Conservation (phyloP, 371 early-diverging fungal species). For the Syncephalastrum monosporum region DNA sequence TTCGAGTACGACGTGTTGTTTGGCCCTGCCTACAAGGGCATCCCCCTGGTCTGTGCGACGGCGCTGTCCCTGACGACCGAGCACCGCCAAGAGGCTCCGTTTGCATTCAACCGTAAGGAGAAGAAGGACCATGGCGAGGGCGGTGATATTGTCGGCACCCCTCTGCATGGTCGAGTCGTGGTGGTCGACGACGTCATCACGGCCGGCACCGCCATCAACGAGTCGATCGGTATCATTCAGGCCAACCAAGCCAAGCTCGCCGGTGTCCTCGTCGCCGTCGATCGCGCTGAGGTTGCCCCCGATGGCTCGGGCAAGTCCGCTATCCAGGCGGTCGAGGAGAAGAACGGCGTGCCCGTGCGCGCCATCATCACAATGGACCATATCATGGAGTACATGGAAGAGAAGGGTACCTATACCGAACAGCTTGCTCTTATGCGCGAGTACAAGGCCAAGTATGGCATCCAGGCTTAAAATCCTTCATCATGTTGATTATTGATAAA, state of each 20-base stretch:
- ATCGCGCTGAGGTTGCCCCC: slow-evolving; percentile 83
- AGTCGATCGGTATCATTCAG: slow-evolving; percentile 80
- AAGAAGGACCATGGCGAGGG: slow-evolving; percentile 98
- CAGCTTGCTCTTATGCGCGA: slow-evolving; percentile 64
- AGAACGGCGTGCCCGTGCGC: slow-evolving; percentile 75
- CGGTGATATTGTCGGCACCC: slow-evolving; percentile 89
- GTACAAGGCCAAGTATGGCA: slow-evolving; percentile 75
- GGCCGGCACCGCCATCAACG: slow-evolving; percentile 96
- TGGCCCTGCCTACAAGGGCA: slow-evolving; percentile 98
- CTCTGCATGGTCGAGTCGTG: slow-evolving; percentile 75
- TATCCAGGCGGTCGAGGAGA: slow-evolving; percentile 90
- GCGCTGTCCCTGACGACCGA: slow-evolving; percentile 70
- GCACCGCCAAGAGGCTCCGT: slow-evolving; percentile 70
- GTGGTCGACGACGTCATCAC: slow-evolving; percentile 98
- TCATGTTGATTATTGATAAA: neutral
- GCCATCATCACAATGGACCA: slow-evolving; percentile 86
- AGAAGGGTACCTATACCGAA: slow-evolving; percentile 70
- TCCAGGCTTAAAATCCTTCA: slow-evolving; percentile 32
- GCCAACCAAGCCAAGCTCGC: slow-evolving; percentile 59
- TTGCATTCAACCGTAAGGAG: slow-evolving; percentile 96
- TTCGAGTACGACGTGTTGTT: slow-evolving; percentile 87
- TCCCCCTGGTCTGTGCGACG: slow-evolving; percentile 88
- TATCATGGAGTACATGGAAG: slow-evolving; percentile 87
- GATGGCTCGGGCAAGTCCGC: slow-evolving; percentile 79
- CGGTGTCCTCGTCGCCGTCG: slow-evolving; percentile 91